Conservation (phyloP, 1,139 yeast species). For the Candida sanyaensis region DNA sequence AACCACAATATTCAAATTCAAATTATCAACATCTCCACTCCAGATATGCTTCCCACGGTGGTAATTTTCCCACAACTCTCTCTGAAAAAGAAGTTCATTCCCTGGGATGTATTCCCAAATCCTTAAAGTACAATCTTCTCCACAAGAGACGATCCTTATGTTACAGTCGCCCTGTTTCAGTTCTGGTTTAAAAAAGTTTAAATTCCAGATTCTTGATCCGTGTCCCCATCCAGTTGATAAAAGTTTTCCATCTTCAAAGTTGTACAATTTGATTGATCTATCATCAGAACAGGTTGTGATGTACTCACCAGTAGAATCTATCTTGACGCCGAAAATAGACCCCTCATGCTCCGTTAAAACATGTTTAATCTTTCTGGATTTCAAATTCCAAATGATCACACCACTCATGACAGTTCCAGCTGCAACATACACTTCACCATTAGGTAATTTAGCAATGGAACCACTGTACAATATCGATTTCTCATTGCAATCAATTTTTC, state of each 20-base stretch:
- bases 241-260: conserved; percentile 53
- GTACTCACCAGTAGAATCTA: conserved; percentile 56
- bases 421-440: conserved; percentile 55
- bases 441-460: conserved; percentile 51
- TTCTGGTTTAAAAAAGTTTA: conserved; percentile 49
- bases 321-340: conserved; percentile 78
- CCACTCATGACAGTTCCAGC: conserved; percentile 96
- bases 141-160: conserved; percentile 60
- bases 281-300: conserved; percentile 91
- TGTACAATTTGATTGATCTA: conserved; percentile 80
- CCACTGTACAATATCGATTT: conserved; percentile 90
- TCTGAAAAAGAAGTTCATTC: conserved; percentile 23
- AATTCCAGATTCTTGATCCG: conserved; percentile 88
- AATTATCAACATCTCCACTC: conserved; percentile 67
- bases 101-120: conserved; percentile 58
- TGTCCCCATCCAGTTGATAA: conserved; percentile 95
- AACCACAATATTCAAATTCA: conserved; percentile 47
- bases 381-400: conserved; percentile 72
- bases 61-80: conserved; percentile 50
- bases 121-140: conserved; percentile 91
- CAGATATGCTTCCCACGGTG: conserved; percentile 89
- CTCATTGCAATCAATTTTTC: conserved; percentile 58
- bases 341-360: conserved; percentile 81
- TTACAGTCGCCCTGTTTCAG: conserved; percentile 22
- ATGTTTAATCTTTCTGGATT: conserved; percentile 46